Percentiles rank a stretch among this genome's conserved stretches.
Conservation (phyloP, 257 asterid genomes). For the Salvia hispanica region DNA sequence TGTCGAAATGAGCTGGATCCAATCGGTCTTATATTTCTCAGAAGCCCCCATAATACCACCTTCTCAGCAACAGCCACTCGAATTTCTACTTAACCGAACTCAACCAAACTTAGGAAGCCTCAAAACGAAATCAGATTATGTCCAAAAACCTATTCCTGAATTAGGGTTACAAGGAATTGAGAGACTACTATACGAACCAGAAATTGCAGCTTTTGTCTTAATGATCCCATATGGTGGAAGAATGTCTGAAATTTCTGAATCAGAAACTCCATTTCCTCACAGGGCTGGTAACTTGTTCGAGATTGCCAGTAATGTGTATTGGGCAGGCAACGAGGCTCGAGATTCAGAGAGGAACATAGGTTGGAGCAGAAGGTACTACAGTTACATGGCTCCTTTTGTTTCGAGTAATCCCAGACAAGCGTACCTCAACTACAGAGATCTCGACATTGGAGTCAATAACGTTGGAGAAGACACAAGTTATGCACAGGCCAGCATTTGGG, state of each 20-base stretch:
- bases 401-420: slow-evolving; percentile 8
- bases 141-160: slow-evolving; percentile 15
- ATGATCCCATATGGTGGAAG: slow-evolving; percentile 34
- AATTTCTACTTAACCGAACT: slow-evolving; percentile 9
- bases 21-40: not conserved
- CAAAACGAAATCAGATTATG: slow-evolving; percentile 35
- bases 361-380: slow-evolving; percentile 18
- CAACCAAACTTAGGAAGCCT: not conserved
- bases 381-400: slow-evolving; percentile 31
- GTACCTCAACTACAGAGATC: slow-evolving; percentile 33
- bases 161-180: slow-evolving; percentile 5
- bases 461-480: slow-evolving; percentile 19
- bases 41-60: not conserved
- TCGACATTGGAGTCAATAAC: slow-evolving; percentile 30
- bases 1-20: slow-evolving; percentile 44
- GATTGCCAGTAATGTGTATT: not conserved
- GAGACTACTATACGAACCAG: slow-evolving; percentile 15
- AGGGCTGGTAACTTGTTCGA: slow-evolving; percentile 31
- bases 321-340: not conserved
- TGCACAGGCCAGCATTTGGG: slow-evolving; percentile 33
- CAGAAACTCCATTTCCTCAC: slow-evolving; percentile 31
- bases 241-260: slow-evolving; percentile 24
- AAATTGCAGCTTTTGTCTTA: not conserved
- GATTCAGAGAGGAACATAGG: slow-evolving; percentile 12
- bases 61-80: not conserved